Percentiles rank a stretch among this genome's conserved stretches.
Evolutionary conservation across 179 eudicot genomes (phyloP).

Genomic region (Dionaea muscipula): DNA sequence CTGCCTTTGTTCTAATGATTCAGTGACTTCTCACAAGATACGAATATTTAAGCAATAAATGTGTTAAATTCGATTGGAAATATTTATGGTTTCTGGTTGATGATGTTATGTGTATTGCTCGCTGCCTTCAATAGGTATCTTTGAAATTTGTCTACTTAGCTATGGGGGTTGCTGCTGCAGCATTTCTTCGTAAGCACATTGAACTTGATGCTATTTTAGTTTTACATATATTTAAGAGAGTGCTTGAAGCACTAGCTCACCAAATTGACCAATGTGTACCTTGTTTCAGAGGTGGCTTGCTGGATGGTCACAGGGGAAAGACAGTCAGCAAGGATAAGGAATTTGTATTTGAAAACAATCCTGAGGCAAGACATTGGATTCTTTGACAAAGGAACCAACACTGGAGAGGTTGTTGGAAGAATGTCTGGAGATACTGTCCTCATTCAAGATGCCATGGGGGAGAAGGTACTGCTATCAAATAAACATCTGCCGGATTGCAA

Average conservation of each 20-base stretch:
- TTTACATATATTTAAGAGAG: background rate
- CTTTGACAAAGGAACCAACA: conserved; percentile 52
- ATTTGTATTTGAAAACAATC: conserved; percentile 44
- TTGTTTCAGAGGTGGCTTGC: conserved; percentile 44
- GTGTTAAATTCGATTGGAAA: background rate
- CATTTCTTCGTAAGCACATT: conserved; percentile 66
- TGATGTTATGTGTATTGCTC: background rate
- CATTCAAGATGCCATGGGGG: conserved; percentile 77
- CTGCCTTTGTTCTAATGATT: background rate
- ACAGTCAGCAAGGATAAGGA: conserved; percentile 51
- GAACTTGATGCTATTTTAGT: background rate
- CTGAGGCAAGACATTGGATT: conserved; percentile 50
- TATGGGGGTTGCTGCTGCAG: conserved; percentile 47
- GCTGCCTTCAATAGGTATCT: conserved; percentile 30
- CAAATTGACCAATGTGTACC: background rate
- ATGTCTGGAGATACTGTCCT: conserved; percentile 79
- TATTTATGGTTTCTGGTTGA: background rate
- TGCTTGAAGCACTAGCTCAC: background rate
- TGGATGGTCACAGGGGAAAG: conserved; percentile 74
- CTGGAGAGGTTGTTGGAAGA: conserved; percentile 57
- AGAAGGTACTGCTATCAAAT: conserved; percentile 50
- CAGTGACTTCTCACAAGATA: no score
- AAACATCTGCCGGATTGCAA: no score
- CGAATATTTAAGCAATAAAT: background rate
- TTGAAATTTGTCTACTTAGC: conserved; percentile 68